phyloP scores from a whole-genome alignment of 805 yeast species.

The Candida argentea region DNA sequence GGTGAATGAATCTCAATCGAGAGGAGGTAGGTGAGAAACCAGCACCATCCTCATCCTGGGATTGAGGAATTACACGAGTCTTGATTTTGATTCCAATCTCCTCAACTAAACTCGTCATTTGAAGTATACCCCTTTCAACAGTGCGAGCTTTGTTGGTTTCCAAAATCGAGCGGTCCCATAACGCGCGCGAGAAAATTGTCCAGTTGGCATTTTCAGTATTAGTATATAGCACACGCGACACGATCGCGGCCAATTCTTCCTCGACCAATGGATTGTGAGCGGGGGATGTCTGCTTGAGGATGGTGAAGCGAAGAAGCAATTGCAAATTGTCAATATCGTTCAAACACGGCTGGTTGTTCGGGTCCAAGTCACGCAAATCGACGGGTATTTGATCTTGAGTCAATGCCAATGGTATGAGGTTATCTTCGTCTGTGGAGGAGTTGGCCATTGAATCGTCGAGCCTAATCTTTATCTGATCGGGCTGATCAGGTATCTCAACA shows the following conservation, averaged over 20 bases:
- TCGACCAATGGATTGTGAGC: slow-evolving; percentile 59
- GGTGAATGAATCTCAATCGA: slow-evolving; percentile 62
- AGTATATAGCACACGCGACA: slow-evolving; percentile 57
- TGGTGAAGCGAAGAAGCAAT: slow-evolving; percentile 55
- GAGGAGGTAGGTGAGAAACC: slow-evolving; percentile 34
- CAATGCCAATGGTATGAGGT: slow-evolving; percentile 52
- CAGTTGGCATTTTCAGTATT: slow-evolving; percentile 47
- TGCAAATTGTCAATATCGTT: slow-evolving; percentile 66
- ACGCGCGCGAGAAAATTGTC: slow-evolving; percentile 67
- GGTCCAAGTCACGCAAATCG: slow-evolving; percentile 47
- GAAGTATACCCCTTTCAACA: slow-evolving; percentile 87
- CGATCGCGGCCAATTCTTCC: slow-evolving; percentile 74
- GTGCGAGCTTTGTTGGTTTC: slow-evolving; percentile 79
- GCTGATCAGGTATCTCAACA: slow-evolving; percentile 22
- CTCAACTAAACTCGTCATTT: slow-evolving; percentile 85
- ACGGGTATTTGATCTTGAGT: slow-evolving; percentile 56
- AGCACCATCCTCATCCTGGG: slow-evolving; percentile 10
- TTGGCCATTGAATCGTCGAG: slow-evolving; percentile 23
- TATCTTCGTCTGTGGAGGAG: slow-evolving; percentile 14
- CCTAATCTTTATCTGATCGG: slow-evolving; percentile 29
- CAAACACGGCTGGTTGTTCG: slow-evolving; percentile 72
- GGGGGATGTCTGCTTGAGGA: slow-evolving; percentile 63
- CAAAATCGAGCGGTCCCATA: slow-evolving; percentile 83
- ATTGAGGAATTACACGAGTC: slow-evolving; percentile 42
- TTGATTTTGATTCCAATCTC: slow-evolving; percentile 66